These are phyloP conservation scores for Sphagnum magellanicum DNA, from an alignment of 228 moss, liverwort and hornwort genomes.

Conservation along the genomic window DNA sequence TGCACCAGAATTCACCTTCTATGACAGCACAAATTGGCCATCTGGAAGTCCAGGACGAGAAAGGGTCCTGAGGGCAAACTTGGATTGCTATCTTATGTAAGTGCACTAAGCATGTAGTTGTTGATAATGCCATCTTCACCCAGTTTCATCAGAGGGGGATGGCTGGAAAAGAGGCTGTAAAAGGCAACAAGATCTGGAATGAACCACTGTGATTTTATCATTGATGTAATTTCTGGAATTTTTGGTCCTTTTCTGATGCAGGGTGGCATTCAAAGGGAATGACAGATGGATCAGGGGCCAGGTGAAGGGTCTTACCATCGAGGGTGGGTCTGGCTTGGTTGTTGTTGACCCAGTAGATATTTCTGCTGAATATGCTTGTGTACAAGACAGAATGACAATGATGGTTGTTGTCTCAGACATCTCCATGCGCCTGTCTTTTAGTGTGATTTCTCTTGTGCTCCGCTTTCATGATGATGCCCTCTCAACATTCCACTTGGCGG, in stretches of 20 bases:
- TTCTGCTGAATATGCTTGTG: conserved; percentile 69
- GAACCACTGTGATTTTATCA: too few species aligned
- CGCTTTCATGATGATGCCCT: conserved; percentile 76
- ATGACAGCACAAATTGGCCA: conserved; percentile 89
- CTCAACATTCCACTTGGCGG: conserved; percentile 68
- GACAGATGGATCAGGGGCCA: conserved; percentile 85
- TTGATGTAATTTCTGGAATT: too few species aligned
- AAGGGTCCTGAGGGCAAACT: conserved; percentile 74
- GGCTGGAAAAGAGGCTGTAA: background rate
- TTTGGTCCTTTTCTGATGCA: conserved; percentile 11
- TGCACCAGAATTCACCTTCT: conserved; percentile 88
- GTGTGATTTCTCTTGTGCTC: conserved; percentile 73
- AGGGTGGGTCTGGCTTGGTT: conserved; percentile 87
- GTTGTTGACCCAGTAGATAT: conserved; percentile 86
- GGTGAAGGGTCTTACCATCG: conserved; percentile 72
- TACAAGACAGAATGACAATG: conserved; percentile 66
- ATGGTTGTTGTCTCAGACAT: conserved; percentile 53
- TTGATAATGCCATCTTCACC: too few species aligned
- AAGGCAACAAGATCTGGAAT: too few species aligned
- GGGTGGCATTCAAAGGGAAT: conserved; percentile 73
- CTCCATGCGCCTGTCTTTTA: conserved; percentile 80
- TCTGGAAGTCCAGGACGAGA: conserved; percentile 62
- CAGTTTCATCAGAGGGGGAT: background rate
- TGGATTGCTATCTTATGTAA: conserved; percentile 82
- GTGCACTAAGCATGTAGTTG: conserved; percentile 1